A percentile compares a stretch with the other conserved stretches of the same genome.
phyloP scores from a whole-genome alignment of 2,329 filamentous ascomycete species.

The Rachicladosporium sp. region DNA sequence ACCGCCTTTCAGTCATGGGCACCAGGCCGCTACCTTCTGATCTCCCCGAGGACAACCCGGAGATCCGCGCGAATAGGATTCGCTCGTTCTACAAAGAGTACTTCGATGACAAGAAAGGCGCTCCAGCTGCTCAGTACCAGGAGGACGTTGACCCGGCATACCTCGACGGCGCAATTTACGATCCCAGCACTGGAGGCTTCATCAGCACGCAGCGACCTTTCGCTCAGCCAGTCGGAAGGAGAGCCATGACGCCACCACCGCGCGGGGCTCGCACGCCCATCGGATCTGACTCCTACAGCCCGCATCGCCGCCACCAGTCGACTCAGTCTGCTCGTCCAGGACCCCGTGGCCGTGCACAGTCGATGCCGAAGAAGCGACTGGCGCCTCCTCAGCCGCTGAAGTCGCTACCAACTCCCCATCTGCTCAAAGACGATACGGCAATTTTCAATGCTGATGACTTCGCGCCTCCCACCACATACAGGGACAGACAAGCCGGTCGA shows the following conservation, averaged over 20 bases:
- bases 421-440: constrained; percentile 64
- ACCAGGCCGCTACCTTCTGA: constrained; percentile 68
- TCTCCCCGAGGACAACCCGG: constrained; percentile 78
- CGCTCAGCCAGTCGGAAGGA: constrained; percentile 71
- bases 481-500: constrained; percentile 56
- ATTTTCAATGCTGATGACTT: constrained; percentile 70
- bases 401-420: constrained; percentile 72
- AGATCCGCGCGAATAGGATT: constrained; percentile 89
- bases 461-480: constrained; percentile 55
- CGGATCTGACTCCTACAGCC: constrained; percentile 14
- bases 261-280: constrained; percentile 44
- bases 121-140: constrained; percentile 38
- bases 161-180: constrained; percentile 45
- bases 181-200: constrained; percentile 49
- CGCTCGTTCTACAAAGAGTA: constrained; percentile 99
- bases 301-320: constrained; percentile 35
- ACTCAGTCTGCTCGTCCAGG: constrained; percentile 16
- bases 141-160: constrained; percentile 66
- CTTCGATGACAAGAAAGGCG: constrained; percentile 69
- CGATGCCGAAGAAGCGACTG: constrained; percentile 41
- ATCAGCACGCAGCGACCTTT: constrained; percentile 46
- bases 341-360: constrained; percentile 12
- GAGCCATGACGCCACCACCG: constrained; percentile 92
- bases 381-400: constrained; percentile 63
- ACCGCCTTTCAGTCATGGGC: constrained; percentile 43